Evolutionary conservation across 2,329 filamentous ascomycete species (phyloP).

Genomic region (Pestalotiopsis sp.): DNA sequence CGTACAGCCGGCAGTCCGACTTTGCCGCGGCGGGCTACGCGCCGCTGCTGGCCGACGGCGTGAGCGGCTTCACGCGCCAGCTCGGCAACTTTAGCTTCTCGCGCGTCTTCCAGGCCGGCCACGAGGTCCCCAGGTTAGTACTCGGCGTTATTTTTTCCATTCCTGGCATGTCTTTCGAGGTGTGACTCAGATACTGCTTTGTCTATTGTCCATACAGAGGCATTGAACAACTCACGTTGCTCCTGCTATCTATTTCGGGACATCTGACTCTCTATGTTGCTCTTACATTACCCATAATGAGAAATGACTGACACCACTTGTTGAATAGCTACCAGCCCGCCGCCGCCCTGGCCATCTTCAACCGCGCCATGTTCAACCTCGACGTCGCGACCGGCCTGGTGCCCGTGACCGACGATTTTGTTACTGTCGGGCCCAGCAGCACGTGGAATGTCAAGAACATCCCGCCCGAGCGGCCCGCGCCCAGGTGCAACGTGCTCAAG

Average conservation of each 20-base stretch:
- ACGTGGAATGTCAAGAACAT: slow-evolving; percentile 51
- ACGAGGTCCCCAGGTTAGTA: slow-evolving; percentile 57
- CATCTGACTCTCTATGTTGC: no score
- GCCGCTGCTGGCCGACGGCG: slow-evolving; percentile 53
- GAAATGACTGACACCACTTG: no score
- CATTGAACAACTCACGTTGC: no score
- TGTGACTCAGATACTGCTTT: no score
- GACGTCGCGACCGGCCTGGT: slow-evolving; percentile 55
- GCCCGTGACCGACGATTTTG: slow-evolving; percentile 47
- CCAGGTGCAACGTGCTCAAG: slow-evolving; percentile 14
- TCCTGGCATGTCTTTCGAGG: no score
- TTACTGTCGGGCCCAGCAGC: slow-evolving; percentile 29
- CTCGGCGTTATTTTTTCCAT: no score
- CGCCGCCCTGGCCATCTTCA: slow-evolving; percentile 51
- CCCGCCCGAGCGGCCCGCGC: slow-evolving; percentile 8
- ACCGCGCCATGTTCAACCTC: slow-evolving; percentile 51
- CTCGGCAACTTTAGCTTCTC: slow-evolving; percentile 68
- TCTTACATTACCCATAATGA: no score
- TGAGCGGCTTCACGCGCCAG: slow-evolving; percentile 47
- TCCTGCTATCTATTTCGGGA: no score
- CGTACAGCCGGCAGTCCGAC: slow-evolving; percentile 42
- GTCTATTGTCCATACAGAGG: no score
- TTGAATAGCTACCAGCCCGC: slow-evolving; percentile 56
- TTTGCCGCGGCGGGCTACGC: slow-evolving; percentile 65
- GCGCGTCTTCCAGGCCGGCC: slow-evolving; percentile 60